These are phyloP conservation scores for Choiromyces venosus DNA, from an alignment of 495 filamentous ascomycete species.

Conservation along the genomic window DNA sequence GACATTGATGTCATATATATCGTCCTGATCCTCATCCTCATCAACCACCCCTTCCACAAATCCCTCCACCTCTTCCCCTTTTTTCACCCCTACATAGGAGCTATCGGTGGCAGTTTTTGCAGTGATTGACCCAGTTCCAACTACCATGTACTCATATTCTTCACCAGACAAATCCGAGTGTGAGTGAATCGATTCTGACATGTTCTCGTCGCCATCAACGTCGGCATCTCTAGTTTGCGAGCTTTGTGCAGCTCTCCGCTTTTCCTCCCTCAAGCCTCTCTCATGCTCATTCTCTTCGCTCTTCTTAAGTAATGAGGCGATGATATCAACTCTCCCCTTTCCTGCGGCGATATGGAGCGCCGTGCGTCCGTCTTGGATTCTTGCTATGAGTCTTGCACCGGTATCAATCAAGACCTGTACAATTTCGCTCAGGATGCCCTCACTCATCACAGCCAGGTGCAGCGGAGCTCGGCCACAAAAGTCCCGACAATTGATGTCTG, in stretches of 20 bases:
- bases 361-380: slow-evolving; percentile 70
- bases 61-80: slow-evolving; percentile 47
- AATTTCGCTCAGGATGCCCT: slow-evolving; percentile 60
- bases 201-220: slow-evolving; percentile 1
- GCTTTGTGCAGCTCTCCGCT: slow-evolving; percentile 44
- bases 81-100: slow-evolving; percentile 43
- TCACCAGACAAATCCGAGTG: neutral
- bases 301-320: slow-evolving; percentile 62
- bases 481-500: slow-evolving; percentile 60
- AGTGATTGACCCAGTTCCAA: slow-evolving; percentile 22
- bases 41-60: slow-evolving; percentile 43
- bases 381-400: slow-evolving; percentile 63
- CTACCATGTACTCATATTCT: slow-evolving; percentile 19
- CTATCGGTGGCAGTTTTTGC: slow-evolving; percentile 43
- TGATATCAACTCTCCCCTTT: slow-evolving; percentile 61
- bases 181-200: neutral
- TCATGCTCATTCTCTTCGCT: slow-evolving; percentile 66
- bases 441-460: slow-evolving; percentile 64
- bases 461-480: slow-evolving; percentile 76
- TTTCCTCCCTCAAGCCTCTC: slow-evolving; percentile 54
- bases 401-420: slow-evolving; percentile 66
- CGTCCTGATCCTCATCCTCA: slow-evolving; percentile 60
- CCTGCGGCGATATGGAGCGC: slow-evolving; percentile 72
- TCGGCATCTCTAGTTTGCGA: slow-evolving; percentile 2
- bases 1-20: slow-evolving; percentile 71